Evolutionary conservation across 306 rosid species (phyloP).

Genomic region (Vigna hirtella): DNA sequence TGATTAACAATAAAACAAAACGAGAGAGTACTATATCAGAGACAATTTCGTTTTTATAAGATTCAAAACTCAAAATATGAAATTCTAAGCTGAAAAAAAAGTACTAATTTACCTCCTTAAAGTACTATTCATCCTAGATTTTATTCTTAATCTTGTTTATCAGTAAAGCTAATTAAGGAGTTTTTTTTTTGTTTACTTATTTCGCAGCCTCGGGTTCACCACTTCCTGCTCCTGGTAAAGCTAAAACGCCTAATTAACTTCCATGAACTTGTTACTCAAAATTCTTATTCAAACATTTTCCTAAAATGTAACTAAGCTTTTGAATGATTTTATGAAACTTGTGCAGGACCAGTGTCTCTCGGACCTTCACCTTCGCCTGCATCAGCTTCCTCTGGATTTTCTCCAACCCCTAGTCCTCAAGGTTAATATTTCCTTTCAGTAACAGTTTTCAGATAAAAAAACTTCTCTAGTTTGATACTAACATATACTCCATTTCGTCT

Average conservation of each 20-base stretch:
- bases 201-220: slow-evolving; percentile 72
- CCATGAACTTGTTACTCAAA: neutral
- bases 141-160: neutral
- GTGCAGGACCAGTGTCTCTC: slow-evolving; percentile 63
- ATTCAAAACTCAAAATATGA: neutral
- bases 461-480: slow-evolving; percentile 26
- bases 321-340: slow-evolving; percentile 1
- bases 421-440: slow-evolving; percentile 48
- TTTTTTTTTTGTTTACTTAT: neutral
- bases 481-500: slow-evolving; percentile 31
- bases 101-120: neutral
- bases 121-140: neutral
- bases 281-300: neutral
- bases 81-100: neutral
- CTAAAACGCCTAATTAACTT: neutral
- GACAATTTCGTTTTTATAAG: too few species aligned
- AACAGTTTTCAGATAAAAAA: neutral
- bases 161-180: neutral
- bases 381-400: slow-evolving; percentile 58
- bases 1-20: too few species aligned
- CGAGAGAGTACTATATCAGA: too few species aligned
- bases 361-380: slow-evolving; percentile 63
- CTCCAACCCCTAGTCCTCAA: slow-evolving; percentile 65
- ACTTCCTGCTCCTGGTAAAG: slow-evolving; percentile 79
- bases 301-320: neutral